Percentiles rank a stretch among this genome's conserved stretches.
Conservation (phyloP, 148 eudicot genomes). For the Amaranthus cruentus region DNA sequence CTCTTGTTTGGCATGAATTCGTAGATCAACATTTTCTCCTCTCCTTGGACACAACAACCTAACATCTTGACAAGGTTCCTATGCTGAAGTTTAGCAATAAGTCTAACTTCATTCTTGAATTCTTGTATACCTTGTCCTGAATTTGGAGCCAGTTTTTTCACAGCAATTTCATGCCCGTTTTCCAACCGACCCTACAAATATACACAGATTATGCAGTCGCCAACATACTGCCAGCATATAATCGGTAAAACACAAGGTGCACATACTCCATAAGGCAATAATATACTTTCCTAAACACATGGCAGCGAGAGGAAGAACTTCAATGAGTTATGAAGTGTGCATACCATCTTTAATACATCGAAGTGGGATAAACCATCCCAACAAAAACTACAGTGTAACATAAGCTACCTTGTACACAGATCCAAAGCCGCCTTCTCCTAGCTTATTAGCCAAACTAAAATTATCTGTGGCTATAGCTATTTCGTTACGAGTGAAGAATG, state of each 20-base stretch:
- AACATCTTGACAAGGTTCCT: slow-evolving; percentile 51
- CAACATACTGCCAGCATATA: background rate
- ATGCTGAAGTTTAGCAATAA: slow-evolving; percentile 59
- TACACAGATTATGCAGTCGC: background rate
- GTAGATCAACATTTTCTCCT: slow-evolving; percentile 52
- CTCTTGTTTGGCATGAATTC: slow-evolving; percentile 57
- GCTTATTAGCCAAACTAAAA: slow-evolving; percentile 29
- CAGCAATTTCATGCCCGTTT: slow-evolving; percentile 51
- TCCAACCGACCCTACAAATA: slow-evolving; percentile 30
- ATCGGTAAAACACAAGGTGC: background rate
- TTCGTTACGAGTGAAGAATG: slow-evolving; percentile 28
- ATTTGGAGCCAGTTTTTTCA: slow-evolving; percentile 42
- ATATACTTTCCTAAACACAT: too few species aligned
- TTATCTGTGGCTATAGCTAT: slow-evolving; percentile 30
- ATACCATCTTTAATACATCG: too few species aligned
- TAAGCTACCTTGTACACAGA: slow-evolving; percentile 30
- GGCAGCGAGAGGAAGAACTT: too few species aligned
- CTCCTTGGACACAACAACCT: slow-evolving; percentile 45
- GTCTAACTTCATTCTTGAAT: slow-evolving; percentile 55
- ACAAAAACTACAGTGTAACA: too few species aligned
- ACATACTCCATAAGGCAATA: too few species aligned
- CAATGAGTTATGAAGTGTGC: too few species aligned
- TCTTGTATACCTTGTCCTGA: slow-evolving; percentile 58
- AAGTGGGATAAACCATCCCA: too few species aligned
- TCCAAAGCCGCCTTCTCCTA: slow-evolving; percentile 39